phyloP scores from a whole-genome alignment of 2,329 filamentous ascomycete genomes.

The Colletotrichum paranaense region DNA sequence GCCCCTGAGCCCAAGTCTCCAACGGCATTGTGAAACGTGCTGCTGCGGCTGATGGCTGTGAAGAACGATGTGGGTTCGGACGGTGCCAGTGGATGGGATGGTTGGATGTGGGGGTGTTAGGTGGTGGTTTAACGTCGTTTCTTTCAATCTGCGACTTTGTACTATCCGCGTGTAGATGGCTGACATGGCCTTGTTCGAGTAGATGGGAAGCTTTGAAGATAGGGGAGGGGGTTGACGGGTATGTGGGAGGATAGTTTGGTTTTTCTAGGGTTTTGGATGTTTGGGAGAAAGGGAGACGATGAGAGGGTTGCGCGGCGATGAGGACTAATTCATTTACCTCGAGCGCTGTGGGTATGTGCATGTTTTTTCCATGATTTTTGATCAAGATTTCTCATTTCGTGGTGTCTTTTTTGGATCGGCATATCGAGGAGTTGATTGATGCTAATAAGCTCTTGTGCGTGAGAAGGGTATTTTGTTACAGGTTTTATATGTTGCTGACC shows the following conservation, averaged over 20 bases:
- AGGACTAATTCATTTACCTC: neutral
- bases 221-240: neutral
- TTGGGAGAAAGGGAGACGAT: neutral
- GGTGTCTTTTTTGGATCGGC: neutral
- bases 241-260: neutral
- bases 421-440: neutral
- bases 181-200: too few relatives aligned
- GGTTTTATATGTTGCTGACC: too few relatives aligned
- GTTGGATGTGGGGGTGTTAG: neutral
- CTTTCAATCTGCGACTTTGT: neutral
- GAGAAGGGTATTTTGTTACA: neutral
- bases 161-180: neutral
- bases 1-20: neutral
- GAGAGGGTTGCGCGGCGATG: neutral
- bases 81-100: neutral
- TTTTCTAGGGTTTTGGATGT: neutral
- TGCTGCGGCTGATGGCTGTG: conserved; percentile 16
- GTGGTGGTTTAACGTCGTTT: neutral
- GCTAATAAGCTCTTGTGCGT: neutral
- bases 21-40: conserved; percentile 8
- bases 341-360: neutral
- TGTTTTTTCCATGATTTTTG: neutral
- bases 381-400: neutral
- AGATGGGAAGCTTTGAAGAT: neutral
- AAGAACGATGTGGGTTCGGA: neutral